Conservation (phyloP, 1,284 basidiomycete species). For the Spongispora temasekensis region DNA sequence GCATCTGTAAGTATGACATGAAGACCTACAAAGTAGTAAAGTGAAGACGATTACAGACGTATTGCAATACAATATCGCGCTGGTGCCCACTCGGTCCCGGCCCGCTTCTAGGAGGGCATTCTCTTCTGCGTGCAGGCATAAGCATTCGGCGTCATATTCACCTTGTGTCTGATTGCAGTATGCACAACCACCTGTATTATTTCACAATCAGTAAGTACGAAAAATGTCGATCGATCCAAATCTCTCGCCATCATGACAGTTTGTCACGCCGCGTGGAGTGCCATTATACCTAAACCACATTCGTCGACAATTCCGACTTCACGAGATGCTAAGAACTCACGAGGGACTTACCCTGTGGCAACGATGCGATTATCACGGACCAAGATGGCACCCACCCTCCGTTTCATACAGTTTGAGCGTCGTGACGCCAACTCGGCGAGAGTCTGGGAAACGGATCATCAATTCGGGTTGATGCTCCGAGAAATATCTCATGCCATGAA, state of each 20-base stretch:
- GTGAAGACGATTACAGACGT: slow-evolving; percentile 48
- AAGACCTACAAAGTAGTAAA: slow-evolving; percentile 3
- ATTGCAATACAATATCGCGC: slow-evolving; percentile 90
- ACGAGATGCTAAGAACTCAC: slow-evolving; percentile 1
- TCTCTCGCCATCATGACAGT: slow-evolving; percentile 73
- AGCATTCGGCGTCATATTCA: slow-evolving; percentile 65
- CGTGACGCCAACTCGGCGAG: slow-evolving; percentile 86
- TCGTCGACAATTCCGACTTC: slow-evolving; percentile 6
- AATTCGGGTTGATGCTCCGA: background rate
- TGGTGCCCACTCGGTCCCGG: slow-evolving; percentile 78
- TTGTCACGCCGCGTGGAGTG: slow-evolving; percentile 85
- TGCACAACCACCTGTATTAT: slow-evolving; percentile 62
- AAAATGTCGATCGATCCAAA: background rate
- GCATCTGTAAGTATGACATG: slow-evolving; percentile 60
- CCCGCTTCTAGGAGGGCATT: slow-evolving; percentile 96
- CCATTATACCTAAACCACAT: slow-evolving; percentile 81
- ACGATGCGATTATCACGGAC: slow-evolving; percentile 88
- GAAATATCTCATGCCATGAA: slow-evolving; percentile 73
- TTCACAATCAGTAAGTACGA: slow-evolving; percentile 4
- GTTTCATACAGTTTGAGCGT: slow-evolving; percentile 97
- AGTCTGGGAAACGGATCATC: slow-evolving; percentile 50
- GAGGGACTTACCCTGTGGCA: slow-evolving; percentile 73
- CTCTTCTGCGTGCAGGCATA: slow-evolving; percentile 98
- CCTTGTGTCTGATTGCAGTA: slow-evolving; percentile 64
- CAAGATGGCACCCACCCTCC: slow-evolving; percentile 91